phyloP scores from a whole-genome alignment of 2,329 filamentous ascomycete genomes.

The Tricladium varicosporioides region DNA sequence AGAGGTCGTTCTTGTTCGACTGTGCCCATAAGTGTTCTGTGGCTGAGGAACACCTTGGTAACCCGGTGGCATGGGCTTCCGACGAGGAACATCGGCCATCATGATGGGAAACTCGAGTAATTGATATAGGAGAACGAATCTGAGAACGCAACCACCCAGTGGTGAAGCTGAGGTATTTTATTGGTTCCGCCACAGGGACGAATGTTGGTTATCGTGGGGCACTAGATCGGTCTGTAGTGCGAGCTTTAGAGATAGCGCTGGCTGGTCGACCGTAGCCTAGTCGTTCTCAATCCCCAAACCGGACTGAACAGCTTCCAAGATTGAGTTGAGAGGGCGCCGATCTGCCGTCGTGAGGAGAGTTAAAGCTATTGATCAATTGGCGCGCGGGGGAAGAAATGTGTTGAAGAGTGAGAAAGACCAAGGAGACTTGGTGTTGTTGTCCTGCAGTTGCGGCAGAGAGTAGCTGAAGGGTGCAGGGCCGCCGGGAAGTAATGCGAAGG shows the following conservation, averaged over 20 bases:
- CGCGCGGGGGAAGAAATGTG: background rate
- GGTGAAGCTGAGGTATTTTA: conserved; percentile 4
- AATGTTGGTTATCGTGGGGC: conserved; percentile 10
- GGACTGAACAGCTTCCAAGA: background rate
- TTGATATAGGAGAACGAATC: background rate
- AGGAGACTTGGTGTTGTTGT: too few relatives aligned
- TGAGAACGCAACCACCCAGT: background rate
- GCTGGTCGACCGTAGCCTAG: background rate
- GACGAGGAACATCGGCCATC: conserved; percentile 31
- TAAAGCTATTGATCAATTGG: background rate
- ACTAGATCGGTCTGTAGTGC: conserved; percentile 7
- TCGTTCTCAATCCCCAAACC: background rate
- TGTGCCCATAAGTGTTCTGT: conserved; percentile 22
- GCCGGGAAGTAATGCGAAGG: background rate
- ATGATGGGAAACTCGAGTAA: conserved; percentile 15
- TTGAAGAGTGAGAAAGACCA: background rate
- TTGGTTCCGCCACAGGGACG: background rate
- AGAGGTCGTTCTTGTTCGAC: conserved; percentile 40
- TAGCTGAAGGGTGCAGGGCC: background rate
- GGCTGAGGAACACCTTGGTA: conserved; percentile 22
- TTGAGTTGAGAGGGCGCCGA: background rate
- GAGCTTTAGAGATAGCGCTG: background rate
- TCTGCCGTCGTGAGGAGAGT: background rate
- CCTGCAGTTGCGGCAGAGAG: background rate
- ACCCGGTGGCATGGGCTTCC: conserved; percentile 31